These are phyloP conservation scores for Platanthera guangdongensis DNA, from an alignment of 106 monocot species.

Conservation along the genomic window DNA sequence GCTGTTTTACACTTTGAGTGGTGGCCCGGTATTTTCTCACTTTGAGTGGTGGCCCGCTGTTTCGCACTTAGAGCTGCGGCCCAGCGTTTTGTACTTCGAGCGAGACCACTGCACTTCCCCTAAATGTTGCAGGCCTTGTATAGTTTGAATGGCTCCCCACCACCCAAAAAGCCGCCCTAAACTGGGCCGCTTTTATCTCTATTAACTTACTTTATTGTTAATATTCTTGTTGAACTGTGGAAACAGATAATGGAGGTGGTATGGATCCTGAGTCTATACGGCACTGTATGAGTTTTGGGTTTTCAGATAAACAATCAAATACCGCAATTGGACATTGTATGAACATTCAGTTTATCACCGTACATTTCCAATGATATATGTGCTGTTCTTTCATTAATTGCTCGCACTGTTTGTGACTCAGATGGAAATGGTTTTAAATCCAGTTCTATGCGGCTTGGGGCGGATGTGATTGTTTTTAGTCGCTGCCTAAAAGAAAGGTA, in stretches of 20 bases:
- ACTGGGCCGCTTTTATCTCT: too few relatives aligned
- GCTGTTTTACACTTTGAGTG: too few relatives aligned
- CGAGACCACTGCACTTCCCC: too few relatives aligned
- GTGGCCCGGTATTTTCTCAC: too few relatives aligned
- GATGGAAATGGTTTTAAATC: slow-evolving; percentile 99
- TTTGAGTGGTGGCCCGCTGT: too few relatives aligned
- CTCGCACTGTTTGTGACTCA: slow-evolving; percentile 9
- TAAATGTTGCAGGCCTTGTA: too few relatives aligned
- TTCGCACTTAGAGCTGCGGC: too few relatives aligned
- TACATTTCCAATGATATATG: slow-evolving; percentile 1
- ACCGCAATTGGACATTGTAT: slow-evolving; percentile 84
- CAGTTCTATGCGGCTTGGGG: slow-evolving; percentile 93
- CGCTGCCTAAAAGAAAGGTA: slow-evolving; percentile 45
- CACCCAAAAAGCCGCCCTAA: too few relatives aligned
- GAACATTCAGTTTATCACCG: slow-evolving; percentile 6
- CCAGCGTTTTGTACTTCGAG: too few relatives aligned
- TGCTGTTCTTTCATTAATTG: slow-evolving; percentile 11
- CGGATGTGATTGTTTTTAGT: slow-evolving; percentile 79
- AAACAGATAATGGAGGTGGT: slow-evolving; percentile 86
- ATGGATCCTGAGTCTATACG: slow-evolving; percentile 79
- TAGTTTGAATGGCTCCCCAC: too few relatives aligned
- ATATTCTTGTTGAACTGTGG: neutral
- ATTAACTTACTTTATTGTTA: slow-evolving; percentile 6
- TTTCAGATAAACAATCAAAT: slow-evolving; percentile 73
- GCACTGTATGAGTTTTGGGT: slow-evolving; percentile 91